These are phyloP conservation scores for Fraxinus baroniana DNA, from an alignment of 305 asterid species.

Conservation along the genomic window DNA sequence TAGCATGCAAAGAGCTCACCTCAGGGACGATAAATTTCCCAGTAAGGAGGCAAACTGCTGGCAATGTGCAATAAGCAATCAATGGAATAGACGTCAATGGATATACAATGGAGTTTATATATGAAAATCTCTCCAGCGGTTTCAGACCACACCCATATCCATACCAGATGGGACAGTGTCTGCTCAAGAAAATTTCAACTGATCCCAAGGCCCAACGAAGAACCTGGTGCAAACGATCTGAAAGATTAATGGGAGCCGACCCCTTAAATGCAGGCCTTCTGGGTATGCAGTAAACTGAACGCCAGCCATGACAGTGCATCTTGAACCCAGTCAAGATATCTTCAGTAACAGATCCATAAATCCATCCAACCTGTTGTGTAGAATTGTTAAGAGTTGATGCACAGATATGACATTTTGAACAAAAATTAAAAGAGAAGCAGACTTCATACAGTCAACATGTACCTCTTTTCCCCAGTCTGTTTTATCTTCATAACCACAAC, in stretches of 20 bases:
- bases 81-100: conserved; percentile 87
- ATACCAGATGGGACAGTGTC: conserved; percentile 96
- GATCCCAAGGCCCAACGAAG: conserved; percentile 99
- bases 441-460: conserved; percentile 2
- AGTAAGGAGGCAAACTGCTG: conserved; percentile 90
- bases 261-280: conserved; percentile 85
- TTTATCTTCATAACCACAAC: conserved; percentile 96
- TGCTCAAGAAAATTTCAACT: conserved; percentile 82
- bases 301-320: conserved; percentile 98
- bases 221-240: conserved; percentile 94
- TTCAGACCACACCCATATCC: conserved; percentile 92
- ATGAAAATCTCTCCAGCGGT: conserved; percentile 87
- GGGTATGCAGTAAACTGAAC: conserved; percentile 92
- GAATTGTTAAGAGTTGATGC: conserved; percentile 7
- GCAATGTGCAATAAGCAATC: conserved; percentile 80
- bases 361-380: conserved; percentile 81
- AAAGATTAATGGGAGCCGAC: conserved; percentile 91
- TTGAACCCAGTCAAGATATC: conserved; percentile 95
- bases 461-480: conserved; percentile 99
- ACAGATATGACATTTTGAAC: background rate
- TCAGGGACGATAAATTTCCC: conserved; percentile 90
- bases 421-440: background rate
- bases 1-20: conserved; percentile 40
- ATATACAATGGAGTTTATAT: conserved; percentile 81
- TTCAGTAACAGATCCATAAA: conserved; percentile 92